Evolutionary conservation across 495 filamentous ascomycete species (phyloP), one percentile per base, ranked within the genome.

Genomic region (Penicillium paxilli): DNA sequence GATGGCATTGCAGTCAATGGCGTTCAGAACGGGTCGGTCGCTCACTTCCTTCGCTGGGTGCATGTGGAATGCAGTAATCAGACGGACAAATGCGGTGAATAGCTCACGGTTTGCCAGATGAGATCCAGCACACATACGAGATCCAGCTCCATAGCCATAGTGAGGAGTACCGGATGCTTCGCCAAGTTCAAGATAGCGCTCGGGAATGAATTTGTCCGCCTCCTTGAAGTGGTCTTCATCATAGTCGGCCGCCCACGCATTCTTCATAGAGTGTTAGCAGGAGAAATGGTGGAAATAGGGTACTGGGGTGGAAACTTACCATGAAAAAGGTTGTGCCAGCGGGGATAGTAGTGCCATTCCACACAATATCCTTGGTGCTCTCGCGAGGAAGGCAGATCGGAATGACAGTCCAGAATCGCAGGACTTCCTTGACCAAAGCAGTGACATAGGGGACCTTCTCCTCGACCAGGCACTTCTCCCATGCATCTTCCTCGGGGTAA

Each of bases 351-450:
- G 79, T 77, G 11, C 80, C 78, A 24, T 84, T 74, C 66, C 77
- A 89, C 25, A 73, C 63, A 41, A 89, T 85, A 46, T 85, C 82
- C 61, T 86, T 86, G 65, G 83, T 83, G 55, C 72, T 83, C 21
- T 79, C 80, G 4, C 86, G 76, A 0, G 87, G 87, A 6, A 90
- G 74, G 56, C 84, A 87, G 57, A 89, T 85, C 3, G 87, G 85
- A 57, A 89, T 84, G n/a, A 90, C 86, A 2, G 82, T 86, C 80
- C 82, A 90, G 72, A 81, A 90, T 51, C 87, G 79, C 11, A 89
- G 76, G 23, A 80, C 81, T 63, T 90, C 87, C 58, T 87, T 87
- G 46, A 86, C 83, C 32, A 90, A 60, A 0, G 87, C 86, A 0
- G 84, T 85, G 32, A 90, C 71, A 59, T 90, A 90, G 16, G 83